These are phyloP conservation scores for Metarhizium guizhouense DNA, from an alignment of 2,329 filamentous ascomycete genomes.

Conservation along the genomic window DNA sequence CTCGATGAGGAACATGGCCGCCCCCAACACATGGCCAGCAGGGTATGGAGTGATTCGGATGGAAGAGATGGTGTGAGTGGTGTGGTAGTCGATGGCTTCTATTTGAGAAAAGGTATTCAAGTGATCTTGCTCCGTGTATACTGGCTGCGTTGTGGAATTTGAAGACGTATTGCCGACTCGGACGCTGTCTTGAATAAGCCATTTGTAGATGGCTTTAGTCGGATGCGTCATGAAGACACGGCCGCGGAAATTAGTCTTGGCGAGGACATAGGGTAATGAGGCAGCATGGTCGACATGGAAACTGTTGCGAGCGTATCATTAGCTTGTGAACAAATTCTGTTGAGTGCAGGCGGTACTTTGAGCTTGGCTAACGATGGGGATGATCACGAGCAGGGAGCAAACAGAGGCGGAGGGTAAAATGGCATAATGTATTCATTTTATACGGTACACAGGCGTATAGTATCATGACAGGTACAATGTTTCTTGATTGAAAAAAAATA, in stretches of 20 bases:
- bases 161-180: slow-evolving; percentile 70
- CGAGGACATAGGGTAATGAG: slow-evolving; percentile 92
- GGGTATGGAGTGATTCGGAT: slow-evolving; percentile 96
- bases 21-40: slow-evolving; percentile 93
- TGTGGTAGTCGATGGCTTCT: slow-evolving; percentile 96
- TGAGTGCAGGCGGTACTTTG: neutral
- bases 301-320: slow-evolving; percentile 39
- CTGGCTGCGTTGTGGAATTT: slow-evolving; percentile 57
- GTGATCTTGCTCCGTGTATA: slow-evolving; percentile 95
- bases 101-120: slow-evolving; percentile 88
- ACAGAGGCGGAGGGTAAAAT: slow-evolving; percentile 13
- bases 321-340: neutral
- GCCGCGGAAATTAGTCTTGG: slow-evolving; percentile 95
- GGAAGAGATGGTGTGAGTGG: slow-evolving; percentile 92
- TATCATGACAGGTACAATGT: slow-evolving; percentile 5
- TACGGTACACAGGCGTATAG: slow-evolving; percentile 20
- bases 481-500: neutral
- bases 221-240: slow-evolving; percentile 99
- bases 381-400: neutral
- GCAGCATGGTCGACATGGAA: slow-evolving; percentile 99
- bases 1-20: slow-evolving; percentile 96
- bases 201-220: slow-evolving; percentile 99
- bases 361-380: neutral
- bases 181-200: slow-evolving; percentile 95
- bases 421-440: slow-evolving; percentile 29